Evolutionary conservation across 2,329 filamentous ascomycete species (phyloP), one percentile per base, ranked within the genome.

Genomic region (Fusarium sterilihyphosum): DNA sequence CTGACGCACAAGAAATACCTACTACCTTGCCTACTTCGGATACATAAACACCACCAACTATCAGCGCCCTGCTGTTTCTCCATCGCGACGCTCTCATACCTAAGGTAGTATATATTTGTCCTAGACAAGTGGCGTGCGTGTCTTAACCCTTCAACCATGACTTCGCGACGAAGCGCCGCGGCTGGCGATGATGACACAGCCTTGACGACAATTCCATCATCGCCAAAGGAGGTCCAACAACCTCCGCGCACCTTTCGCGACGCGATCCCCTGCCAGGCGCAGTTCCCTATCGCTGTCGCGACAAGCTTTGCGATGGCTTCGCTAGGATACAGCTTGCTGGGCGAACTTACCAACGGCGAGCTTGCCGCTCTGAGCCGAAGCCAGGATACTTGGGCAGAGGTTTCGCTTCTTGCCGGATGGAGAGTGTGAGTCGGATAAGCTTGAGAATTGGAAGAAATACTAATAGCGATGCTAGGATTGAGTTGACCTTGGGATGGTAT

Each of bases 401-500:
- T 94, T 35, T 85, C 82, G 11, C 85, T 85, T 38, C 77, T 90
- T 73, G 82, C 85, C 3, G 84, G 82, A 18, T 91, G 88, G 89
- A 86, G 86, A 81, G 79, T 88, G 88, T 90, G 78, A 84, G 88
- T 87, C 29, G 9, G 12, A 35, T n/a, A n/a, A 50, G 47, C 46
- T 40, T 57, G 47, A 37, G n/a, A 29, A 24, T 33, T 20, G 31
- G 17, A 54, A 20, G 16, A 56, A 18, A 46, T 24, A 35, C 70
- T 75, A 37, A 75, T 38, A 31, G 44, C 18, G 37, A 59, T 38
- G 69, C 12, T 87, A 93, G 89, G 81, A 81, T 91, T 53, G 92
- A 95, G 81, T 86, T 97, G 61, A 90, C 86, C 31, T 79, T 95
- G 53, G 92, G 90, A 53, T 98, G 94, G 94, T 89, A 89, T 77